phyloP scores from a whole-genome alignment of 2,329 filamentous ascomycete genomes.

The Exophiala sp. region DNA sequence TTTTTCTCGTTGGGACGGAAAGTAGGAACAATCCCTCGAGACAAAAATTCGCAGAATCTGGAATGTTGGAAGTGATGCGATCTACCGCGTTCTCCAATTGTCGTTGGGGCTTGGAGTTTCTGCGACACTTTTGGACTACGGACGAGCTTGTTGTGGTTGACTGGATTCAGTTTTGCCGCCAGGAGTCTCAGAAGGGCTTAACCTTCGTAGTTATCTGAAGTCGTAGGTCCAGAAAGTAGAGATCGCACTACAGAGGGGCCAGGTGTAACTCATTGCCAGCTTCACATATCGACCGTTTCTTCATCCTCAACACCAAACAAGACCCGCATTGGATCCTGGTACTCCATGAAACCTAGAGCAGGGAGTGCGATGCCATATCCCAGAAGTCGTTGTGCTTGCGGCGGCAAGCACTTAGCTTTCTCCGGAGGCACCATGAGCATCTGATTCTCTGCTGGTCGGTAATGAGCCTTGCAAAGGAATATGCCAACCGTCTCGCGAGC shows the following conservation, averaged over 20 bases:
- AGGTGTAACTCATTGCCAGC: neutral
- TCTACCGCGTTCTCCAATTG: constrained; percentile 21
- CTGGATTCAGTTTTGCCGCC: constrained; percentile 20
- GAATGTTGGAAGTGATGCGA: constrained; percentile 13
- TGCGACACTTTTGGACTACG: constrained; percentile 24
- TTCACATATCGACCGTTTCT: constrained; percentile 34
- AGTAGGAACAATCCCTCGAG: constrained; percentile 12
- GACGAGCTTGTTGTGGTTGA: neutral
- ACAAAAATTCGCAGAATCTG: constrained; percentile 12
- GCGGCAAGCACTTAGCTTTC: constrained; percentile 23
- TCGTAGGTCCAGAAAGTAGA: neutral
- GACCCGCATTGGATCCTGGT: constrained; percentile 28
- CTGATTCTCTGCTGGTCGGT: constrained; percentile 30
- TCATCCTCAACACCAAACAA: constrained; percentile 31
- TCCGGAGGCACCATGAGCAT: constrained; percentile 29
- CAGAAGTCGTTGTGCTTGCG: constrained; percentile 27
- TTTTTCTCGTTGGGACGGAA: constrained; percentile 31
- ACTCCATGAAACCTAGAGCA: constrained; percentile 26
- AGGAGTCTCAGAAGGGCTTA: constrained; percentile 6
- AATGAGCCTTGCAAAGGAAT: constrained; percentile 22
- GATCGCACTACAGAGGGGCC: neutral
- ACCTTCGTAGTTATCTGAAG: constrained; percentile 21
- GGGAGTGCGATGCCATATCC: constrained; percentile 29
- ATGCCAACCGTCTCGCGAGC: constrained; percentile 22
- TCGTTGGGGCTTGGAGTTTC: constrained; percentile 21